Percentiles rank a stretch among this genome's conserved stretches.
These are phyloP conservation scores for Acrocalymma vagum DNA, from an alignment of 2,329 filamentous ascomycete species.

Conservation along the genomic window DNA sequence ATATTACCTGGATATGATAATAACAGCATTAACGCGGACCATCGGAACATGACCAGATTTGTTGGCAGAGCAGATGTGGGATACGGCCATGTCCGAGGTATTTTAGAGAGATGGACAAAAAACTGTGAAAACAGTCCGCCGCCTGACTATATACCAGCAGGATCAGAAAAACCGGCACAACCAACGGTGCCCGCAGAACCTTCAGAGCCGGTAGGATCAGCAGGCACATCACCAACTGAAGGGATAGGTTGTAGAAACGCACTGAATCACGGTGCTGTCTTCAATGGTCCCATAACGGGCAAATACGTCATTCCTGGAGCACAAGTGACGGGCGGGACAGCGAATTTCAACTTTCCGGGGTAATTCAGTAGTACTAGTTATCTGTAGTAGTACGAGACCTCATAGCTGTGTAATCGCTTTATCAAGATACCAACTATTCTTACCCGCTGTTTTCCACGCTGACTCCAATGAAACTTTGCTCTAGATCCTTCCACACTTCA, in stretches of 20 bases:
- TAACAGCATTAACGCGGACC: conserved; percentile 11
- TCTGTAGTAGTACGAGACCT: too few species aligned
- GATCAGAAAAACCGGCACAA: background rate
- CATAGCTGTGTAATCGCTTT: too few species aligned
- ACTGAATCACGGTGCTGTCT: too few species aligned
- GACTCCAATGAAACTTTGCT: too few species aligned
- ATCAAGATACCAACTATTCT: too few species aligned
- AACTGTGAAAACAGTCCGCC: conserved; percentile 2
- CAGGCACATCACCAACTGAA: too few species aligned
- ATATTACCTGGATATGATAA: conserved; percentile 13
- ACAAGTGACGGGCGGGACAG: conserved; percentile 1
- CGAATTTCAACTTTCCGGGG: conserved; percentile 3
- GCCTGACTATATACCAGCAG: background rate
- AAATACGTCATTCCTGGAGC: background rate
- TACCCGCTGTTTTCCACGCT: too few species aligned
- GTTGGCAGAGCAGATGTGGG: conserved; percentile 7
- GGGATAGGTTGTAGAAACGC: too few species aligned
- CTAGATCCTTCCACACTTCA: too few species aligned
- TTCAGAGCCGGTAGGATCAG: too few species aligned
- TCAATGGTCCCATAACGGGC: conserved; percentile 3
- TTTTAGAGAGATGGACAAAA: conserved; percentile 10
- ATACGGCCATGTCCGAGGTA: conserved; percentile 8
- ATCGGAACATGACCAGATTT: conserved; percentile 11
- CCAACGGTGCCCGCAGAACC: background rate
- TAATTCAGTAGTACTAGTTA: conserved; percentile 1